Base-by-base conservation (phyloP, 352 stramenopile species). In the Phytopythium oedochilum region DNA sequence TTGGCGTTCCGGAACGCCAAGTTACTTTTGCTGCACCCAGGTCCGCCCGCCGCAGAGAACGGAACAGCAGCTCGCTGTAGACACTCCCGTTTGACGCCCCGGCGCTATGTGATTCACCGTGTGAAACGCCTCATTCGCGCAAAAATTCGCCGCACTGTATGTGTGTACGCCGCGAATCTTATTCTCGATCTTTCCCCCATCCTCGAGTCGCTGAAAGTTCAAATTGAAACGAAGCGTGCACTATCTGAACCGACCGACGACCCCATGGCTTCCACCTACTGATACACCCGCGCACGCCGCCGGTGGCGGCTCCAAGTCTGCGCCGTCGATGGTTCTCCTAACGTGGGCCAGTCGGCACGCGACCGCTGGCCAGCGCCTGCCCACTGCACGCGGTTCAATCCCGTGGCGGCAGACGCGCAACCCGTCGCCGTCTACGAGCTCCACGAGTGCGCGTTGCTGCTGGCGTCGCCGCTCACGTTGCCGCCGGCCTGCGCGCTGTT, bases 371-470 rank as follows among this genome's bases (percentile, higher is more conserved):
- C 20, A 20, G 17, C 28, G 6, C 22, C 47, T 53, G 42, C 42
- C 20, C 25, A 34, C 42, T 34, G 42, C 42, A 32, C 42, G 42
- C 47, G 47, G 47, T 53, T 53, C 47, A 40, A 53, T 53, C 47
- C 47, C 60, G 44, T 68, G 32, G 53, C 31, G 56, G 32, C 34
- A 26, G 32, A 36, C 57, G 53, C 50, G 34, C 12, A 22, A 55
- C 5, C 20, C 17, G 40, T 7, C 1, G 42, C 42, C 26, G 29
- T 54, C 50, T 92, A 94, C 47, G 85, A 92, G 79, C 75, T 92
- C 80, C 72, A 92, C 61, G 79, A 76, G 62, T 83, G 77, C 38
- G 75, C 54, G 66, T 73, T 75, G 61, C 68, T 86, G 54, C n/a
- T 64, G 25, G 71, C 58, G 45, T 88, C 82, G 47, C 61, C 84